Evolutionary conservation across 179 eudicot species (phyloP).

Genomic region (Corrigiola litoralis): DNA sequence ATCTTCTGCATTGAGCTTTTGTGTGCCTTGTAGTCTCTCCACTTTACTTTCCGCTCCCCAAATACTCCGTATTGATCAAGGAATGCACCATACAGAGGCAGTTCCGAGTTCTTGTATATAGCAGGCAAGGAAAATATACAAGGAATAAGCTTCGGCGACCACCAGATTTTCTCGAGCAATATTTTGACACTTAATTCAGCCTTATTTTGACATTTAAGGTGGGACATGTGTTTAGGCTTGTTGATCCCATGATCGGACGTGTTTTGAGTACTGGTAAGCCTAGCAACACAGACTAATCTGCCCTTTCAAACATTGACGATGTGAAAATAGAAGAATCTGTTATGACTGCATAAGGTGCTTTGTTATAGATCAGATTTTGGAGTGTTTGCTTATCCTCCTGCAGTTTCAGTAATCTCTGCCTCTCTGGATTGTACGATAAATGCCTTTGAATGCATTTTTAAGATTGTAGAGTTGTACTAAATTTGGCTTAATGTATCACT

Average conservation of each 20-base stretch:
- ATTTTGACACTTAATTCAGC: too few relatives aligned
- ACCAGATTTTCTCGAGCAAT: too few relatives aligned
- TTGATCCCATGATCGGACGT: constrained; percentile 80
- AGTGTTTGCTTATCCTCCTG: background rate
- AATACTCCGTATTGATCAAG: too few relatives aligned
- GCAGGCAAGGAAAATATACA: too few relatives aligned
- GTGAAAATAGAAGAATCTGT: constrained; percentile 29
- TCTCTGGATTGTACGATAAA: background rate
- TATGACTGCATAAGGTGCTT: constrained; percentile 8
- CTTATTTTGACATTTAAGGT: too few relatives aligned
- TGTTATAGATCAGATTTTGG: background rate
- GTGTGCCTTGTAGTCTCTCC: too few relatives aligned
- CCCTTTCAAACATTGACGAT: constrained; percentile 17
- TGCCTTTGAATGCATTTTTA: background rate
- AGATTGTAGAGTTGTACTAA: background rate
- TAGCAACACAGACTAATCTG: constrained; percentile 20
- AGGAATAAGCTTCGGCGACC: too few relatives aligned
- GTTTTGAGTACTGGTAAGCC: constrained; percentile 37
- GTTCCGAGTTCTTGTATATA: too few relatives aligned
- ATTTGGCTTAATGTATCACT: background rate
- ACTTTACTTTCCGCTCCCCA: too few relatives aligned
- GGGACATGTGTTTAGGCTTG: constrained; percentile 74
- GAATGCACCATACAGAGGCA: too few relatives aligned
- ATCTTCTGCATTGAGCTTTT: too few relatives aligned
- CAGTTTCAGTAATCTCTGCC: background rate